Evolutionary conservation across 176 grass and related monocot genomes (phyloP).

Genomic region (Saccharum officinarum): DNA sequence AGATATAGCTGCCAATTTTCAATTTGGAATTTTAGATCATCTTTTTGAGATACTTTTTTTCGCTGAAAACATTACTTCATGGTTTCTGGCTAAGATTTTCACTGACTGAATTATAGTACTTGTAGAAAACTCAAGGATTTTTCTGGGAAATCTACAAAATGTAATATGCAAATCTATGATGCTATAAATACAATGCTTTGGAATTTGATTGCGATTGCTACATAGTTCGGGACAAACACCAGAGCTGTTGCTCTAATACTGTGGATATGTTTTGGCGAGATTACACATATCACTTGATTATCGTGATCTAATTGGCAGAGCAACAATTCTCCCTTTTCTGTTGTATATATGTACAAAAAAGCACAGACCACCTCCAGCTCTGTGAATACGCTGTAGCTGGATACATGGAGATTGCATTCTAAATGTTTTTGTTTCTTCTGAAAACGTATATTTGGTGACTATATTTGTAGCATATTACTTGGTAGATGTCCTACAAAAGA

Average conservation of each 20-base stretch:
- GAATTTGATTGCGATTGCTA: slow-evolving; percentile 8
- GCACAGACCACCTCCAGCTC: not conserved
- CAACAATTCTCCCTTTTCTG: not conserved
- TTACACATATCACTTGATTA: slow-evolving; percentile 2
- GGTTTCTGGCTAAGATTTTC: not conserved
- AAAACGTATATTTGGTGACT: not conserved
- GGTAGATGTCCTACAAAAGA: not conserved
- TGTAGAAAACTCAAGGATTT: not conserved
- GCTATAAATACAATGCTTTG: not conserved
- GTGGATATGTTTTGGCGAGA: slow-evolving; percentile 20
- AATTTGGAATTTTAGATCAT: slow-evolving; percentile 12
- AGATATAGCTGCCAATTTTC: not conserved
- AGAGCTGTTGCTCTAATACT: not conserved
- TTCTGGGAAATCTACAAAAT: not conserved
- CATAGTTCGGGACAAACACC: not conserved
- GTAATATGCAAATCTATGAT: not conserved
- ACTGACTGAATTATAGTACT: not conserved
- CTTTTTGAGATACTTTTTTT: not conserved
- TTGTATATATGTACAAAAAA: too few relatives aligned
- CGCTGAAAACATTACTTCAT: not conserved
- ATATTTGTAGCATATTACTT: not conserved
- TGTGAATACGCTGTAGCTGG: not conserved
- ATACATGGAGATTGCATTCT: not conserved
- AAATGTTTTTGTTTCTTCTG: slow-evolving; percentile 4
- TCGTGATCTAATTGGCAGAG: not conserved